These are phyloP conservation scores for Bacidia rubella DNA, from an alignment of 495 filamentous ascomycete species.

Conservation along the genomic window DNA sequence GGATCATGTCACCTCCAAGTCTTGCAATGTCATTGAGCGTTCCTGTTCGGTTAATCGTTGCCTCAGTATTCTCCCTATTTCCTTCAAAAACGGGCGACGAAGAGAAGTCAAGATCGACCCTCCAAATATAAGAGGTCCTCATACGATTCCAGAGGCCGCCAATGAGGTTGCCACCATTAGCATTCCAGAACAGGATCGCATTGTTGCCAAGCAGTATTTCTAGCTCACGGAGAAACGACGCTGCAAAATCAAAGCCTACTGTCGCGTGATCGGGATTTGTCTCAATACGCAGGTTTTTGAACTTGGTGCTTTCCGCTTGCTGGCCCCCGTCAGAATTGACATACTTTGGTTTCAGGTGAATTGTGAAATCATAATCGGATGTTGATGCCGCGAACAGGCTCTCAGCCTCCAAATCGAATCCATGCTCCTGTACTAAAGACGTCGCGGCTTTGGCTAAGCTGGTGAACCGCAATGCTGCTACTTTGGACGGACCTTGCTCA, in stretches of 20 bases:
- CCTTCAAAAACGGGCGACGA: conserved; percentile 36
- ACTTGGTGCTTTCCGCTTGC: conserved; percentile 28
- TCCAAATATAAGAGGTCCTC: conserved; percentile 42
- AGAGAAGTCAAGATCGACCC: conserved; percentile 53
- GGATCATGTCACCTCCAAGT: conserved; percentile 31
- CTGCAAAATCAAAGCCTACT: conserved; percentile 35
- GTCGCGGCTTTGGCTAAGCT: conserved; percentile 61
- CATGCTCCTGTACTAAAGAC: conserved; percentile 43
- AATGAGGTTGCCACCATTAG: conserved; percentile 41
- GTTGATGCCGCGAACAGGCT: conserved; percentile 55
- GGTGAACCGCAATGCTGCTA: conserved; percentile 75
- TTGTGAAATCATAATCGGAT: conserved; percentile 70
- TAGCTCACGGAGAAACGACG: conserved; percentile 45
- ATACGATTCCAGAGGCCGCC: conserved; percentile 75
- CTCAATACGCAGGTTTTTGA: conserved; percentile 53
- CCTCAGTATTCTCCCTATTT: conserved; percentile 21
- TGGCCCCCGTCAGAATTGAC: conserved; percentile 16
- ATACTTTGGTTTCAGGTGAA: conserved; percentile 49
- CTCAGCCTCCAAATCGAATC: conserved; percentile 39
- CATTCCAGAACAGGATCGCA: conserved; percentile 62
- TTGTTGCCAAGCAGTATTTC: conserved; percentile 44
- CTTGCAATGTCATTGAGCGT: conserved; percentile 67
- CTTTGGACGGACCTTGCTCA: conserved; percentile 54
- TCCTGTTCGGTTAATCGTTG: conserved; percentile 55
- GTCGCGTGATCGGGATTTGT: conserved; percentile 22